A percentile compares a stretch with the other conserved stretches of the same genome.
These are phyloP conservation scores for Fusarium neocosmosporiellum DNA, from an alignment of 2,329 filamentous ascomycete species.

Conservation along the genomic window DNA sequence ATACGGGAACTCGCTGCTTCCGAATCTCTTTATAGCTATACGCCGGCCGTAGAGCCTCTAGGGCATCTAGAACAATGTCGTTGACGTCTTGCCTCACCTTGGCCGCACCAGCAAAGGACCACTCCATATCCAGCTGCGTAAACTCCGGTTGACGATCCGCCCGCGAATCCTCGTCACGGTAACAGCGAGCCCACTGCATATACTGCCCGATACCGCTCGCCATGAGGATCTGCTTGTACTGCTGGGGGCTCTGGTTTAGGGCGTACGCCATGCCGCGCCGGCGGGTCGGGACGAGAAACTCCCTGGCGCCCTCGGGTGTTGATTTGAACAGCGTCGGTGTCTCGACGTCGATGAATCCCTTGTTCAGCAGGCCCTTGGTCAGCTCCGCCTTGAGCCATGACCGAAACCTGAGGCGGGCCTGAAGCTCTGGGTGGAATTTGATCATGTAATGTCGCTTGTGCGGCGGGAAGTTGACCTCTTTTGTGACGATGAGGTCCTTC, in stretches of 20 bases:
- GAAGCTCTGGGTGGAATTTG: slow-evolving; percentile 76
- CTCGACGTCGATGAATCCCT: slow-evolving; percentile 82
- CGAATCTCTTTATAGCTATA: slow-evolving; percentile 73
- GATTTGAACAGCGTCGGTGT: slow-evolving; percentile 97
- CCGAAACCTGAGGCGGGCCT: slow-evolving; percentile 77
- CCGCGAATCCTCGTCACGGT: slow-evolving; percentile 92
- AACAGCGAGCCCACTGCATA: slow-evolving; percentile 94
- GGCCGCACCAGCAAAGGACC: slow-evolving; percentile 78
- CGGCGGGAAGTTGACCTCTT: slow-evolving; percentile 78
- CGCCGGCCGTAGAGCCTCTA: slow-evolving; percentile 44
- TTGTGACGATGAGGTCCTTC: slow-evolving; percentile 79
- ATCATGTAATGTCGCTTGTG: slow-evolving; percentile 86
- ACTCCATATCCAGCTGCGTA: slow-evolving; percentile 92
- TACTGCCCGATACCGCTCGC: slow-evolving; percentile 85
- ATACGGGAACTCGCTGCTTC: slow-evolving; percentile 48
- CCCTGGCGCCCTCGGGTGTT: slow-evolving; percentile 92
- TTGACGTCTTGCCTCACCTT: slow-evolving; percentile 50
- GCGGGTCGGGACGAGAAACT: slow-evolving; percentile 93
- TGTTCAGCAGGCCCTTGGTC: slow-evolving; percentile 64
- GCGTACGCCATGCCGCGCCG: slow-evolving; percentile 84
- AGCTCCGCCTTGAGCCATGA: slow-evolving; percentile 65
- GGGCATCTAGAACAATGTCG: slow-evolving; percentile 48
- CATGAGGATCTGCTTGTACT: slow-evolving; percentile 99
- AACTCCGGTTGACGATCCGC: slow-evolving; percentile 97
- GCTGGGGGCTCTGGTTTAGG: slow-evolving; percentile 94